phyloP scores from a whole-genome alignment of 805 yeast genomes.

The Pichia membranifaciens region DNA sequence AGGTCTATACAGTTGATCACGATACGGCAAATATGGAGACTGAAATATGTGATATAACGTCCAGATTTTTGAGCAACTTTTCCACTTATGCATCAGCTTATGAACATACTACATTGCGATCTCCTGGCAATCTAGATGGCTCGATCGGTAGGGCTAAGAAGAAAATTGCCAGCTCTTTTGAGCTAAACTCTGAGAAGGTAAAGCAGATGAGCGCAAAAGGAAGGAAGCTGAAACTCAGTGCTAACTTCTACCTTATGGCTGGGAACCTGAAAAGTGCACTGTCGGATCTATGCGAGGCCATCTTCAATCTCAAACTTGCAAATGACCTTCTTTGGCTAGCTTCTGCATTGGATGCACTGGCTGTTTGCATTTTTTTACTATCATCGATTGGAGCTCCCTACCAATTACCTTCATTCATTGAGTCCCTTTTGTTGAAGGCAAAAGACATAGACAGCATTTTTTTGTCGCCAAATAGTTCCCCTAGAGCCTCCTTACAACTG shows the following conservation, averaged over 20 bases:
- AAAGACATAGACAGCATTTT: constrained; percentile 22
- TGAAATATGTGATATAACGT: constrained; percentile 64
- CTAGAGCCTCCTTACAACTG: constrained; percentile 41
- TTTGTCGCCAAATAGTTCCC: constrained; percentile 36
- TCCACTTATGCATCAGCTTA: constrained; percentile 68
- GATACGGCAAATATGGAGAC: constrained; percentile 43
- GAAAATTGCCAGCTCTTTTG: constrained; percentile 28
- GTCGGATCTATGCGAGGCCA: constrained; percentile 68
- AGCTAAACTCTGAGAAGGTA: constrained; percentile 30
- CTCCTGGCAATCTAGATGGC: constrained; percentile 55
- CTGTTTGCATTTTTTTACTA: constrained; percentile 57
- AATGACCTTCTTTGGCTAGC: constrained; percentile 86
- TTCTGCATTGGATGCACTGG: constrained; percentile 77
- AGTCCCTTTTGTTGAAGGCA: constrained; percentile 20
- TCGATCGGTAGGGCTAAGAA: constrained; percentile 20
- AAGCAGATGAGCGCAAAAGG: constrained; percentile 49
- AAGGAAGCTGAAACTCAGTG: constrained; percentile 69
- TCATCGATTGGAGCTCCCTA: constrained; percentile 50
- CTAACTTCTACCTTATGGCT: constrained; percentile 69
- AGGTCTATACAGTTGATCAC: constrained; percentile 17
- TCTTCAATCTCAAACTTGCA: constrained; percentile 47
- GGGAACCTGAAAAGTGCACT: constrained; percentile 75
- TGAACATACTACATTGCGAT: constrained; percentile 72
- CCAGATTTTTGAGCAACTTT: constrained; percentile 55
- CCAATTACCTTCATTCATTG: constrained; percentile 37